Percentiles rank a stretch among this genome's conserved stretches.
Evolutionary conservation across 495 filamentous ascomycete species (phyloP).

Genomic region (Neurospora sp.): DNA sequence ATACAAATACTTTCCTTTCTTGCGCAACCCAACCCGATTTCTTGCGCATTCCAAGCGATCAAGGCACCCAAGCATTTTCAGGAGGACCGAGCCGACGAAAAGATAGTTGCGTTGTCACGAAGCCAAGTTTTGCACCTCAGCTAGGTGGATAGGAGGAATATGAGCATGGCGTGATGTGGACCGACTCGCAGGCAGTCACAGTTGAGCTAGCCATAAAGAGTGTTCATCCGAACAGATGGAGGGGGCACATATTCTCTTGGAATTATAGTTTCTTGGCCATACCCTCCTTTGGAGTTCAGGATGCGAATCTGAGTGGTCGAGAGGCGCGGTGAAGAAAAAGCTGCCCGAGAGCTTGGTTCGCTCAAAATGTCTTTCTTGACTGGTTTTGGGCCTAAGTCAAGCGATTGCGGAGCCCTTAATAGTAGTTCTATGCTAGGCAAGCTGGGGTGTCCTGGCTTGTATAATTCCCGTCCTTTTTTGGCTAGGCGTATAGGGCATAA

Average conservation of each 20-base stretch:
- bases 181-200: neutral
- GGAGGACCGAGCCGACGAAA: neutral
- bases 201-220: neutral
- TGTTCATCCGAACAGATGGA: neutral
- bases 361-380: neutral
- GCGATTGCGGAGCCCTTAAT: neutral
- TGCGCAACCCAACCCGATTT: neutral
- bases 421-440: neutral
- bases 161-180: neutral
- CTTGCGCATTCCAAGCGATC: neutral
- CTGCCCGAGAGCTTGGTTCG: neutral
- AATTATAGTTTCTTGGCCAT: neutral
- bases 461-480: neutral
- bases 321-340: neutral
- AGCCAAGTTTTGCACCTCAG: neutral
- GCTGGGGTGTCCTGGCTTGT: neutral
- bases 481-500: neutral
- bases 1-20: neutral
- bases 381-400: neutral
- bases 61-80: neutral
- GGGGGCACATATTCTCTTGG: neutral
- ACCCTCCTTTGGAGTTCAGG: neutral
- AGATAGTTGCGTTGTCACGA: neutral
- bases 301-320: neutral
- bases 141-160: neutral